These are phyloP conservation scores for Metschnikowia peoriensis DNA, from an alignment of 805 yeast genomes.

Conservation along the genomic window DNA sequence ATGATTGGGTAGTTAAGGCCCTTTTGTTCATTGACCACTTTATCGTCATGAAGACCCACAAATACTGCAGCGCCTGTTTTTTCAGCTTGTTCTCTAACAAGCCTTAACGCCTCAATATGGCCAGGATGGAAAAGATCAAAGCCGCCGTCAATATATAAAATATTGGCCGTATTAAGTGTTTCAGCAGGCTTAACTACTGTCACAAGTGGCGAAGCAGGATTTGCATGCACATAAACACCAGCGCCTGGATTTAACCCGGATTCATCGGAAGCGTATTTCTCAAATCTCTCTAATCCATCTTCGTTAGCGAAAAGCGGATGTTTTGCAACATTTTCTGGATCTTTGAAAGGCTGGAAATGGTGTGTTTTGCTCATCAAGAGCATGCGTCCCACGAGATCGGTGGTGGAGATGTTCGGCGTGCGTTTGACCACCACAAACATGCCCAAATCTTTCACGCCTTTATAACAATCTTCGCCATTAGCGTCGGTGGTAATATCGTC, in stretches of 20 bases:
- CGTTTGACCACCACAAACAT: constrained; percentile 87
- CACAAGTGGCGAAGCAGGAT: constrained; percentile 24
- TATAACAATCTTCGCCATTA: constrained; percentile 90
- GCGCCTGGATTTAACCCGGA: constrained; percentile 61
- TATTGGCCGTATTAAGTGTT: neutral
- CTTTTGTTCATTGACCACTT: constrained; percentile 50
- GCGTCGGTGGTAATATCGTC: constrained; percentile 98
- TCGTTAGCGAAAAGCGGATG: constrained; percentile 35
- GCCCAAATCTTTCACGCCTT: constrained; percentile 77
- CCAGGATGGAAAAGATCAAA: constrained; percentile 94
- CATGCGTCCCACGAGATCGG: constrained; percentile 91
- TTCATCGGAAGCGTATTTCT: constrained; percentile 57
- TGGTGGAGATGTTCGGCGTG: constrained; percentile 91
- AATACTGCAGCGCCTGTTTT: constrained; percentile 47
- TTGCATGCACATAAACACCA: constrained; percentile 49
- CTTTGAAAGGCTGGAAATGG: constrained; percentile 43
- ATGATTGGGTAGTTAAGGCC: constrained; percentile 77
- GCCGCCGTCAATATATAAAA: constrained; percentile 71
- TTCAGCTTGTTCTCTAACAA: constrained; percentile 41
- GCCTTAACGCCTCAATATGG: constrained; percentile 71
- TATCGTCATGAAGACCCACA: constrained; percentile 68
- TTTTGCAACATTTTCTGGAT: constrained; percentile 16
- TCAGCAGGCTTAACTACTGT: constrained; percentile 35
- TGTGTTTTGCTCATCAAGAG: constrained; percentile 59
- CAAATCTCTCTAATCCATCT: constrained; percentile 39